A percentile compares a stretch with the other conserved stretches of the same genome.
Evolutionary conservation across 2,329 filamentous ascomycete species (phyloP).

Genomic region (Hymenoscyphus linearis): DNA sequence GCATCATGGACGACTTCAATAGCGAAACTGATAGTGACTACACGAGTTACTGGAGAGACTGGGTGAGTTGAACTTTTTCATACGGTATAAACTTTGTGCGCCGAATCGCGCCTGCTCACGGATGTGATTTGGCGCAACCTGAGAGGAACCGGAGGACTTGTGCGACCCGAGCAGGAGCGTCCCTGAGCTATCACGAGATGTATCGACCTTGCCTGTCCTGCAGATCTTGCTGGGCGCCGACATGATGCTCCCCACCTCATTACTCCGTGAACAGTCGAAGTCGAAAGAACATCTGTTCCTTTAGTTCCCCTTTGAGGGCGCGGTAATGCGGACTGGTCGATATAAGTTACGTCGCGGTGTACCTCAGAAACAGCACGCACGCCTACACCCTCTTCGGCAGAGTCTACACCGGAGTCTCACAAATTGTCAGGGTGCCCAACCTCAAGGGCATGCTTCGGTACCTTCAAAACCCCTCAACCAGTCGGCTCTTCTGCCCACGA

Average conservation of each 20-base stretch:
- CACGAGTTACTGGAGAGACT: slow-evolving; percentile 98
- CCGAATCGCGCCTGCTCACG: slow-evolving; percentile 10
- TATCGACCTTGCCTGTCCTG: not conserved
- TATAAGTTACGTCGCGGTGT: not conserved
- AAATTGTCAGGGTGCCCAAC: not conserved
- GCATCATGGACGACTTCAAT: slow-evolving; percentile 87
- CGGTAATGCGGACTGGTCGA: not conserved
- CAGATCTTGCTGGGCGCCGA: not conserved
- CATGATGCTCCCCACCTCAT: not conserved
- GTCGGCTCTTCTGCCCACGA: not conserved
- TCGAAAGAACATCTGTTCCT: not conserved
- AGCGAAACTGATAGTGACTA: slow-evolving; percentile 99
- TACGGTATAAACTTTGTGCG: slow-evolving; percentile 13
- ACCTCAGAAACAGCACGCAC: not conserved
- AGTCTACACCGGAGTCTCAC: not conserved
- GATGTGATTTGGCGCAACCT: slow-evolving; percentile 6
- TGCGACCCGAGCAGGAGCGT: slow-evolving; percentile 5
- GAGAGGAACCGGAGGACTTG: not conserved
- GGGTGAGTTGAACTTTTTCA: slow-evolving; percentile 61
- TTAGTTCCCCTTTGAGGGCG: not conserved
- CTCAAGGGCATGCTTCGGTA: not conserved
- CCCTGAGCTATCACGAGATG: not conserved
- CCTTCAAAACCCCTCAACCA: slow-evolving; percentile 1
- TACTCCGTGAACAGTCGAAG: not conserved
- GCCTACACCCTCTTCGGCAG: not conserved